A percentile compares a stretch with the other conserved stretches of the same genome.
Evolutionary conservation across 1,284 basidiomycete species (phyloP).

Genomic region (Irpex sp.): DNA sequence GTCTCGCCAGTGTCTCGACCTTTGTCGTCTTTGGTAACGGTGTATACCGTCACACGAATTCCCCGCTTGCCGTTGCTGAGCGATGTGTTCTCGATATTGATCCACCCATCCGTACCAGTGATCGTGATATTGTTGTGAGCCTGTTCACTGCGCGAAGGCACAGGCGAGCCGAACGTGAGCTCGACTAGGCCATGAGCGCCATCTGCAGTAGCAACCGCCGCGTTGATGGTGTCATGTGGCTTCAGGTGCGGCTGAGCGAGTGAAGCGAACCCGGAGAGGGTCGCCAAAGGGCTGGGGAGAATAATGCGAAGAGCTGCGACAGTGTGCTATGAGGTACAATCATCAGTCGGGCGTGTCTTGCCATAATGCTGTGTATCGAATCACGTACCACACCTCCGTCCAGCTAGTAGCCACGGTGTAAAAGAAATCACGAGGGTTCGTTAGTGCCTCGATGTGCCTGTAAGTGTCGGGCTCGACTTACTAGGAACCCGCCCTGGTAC

Average conservation of each 20-base stretch:
- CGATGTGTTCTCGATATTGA: slow-evolving; percentile 30
- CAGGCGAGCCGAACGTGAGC: slow-evolving; percentile 56
- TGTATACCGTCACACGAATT: slow-evolving; percentile 39
- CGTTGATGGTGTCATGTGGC: slow-evolving; percentile 74
- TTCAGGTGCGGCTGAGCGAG: slow-evolving; percentile 66
- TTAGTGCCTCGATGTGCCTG: slow-evolving; percentile 9
- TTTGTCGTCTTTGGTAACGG: slow-evolving; percentile 36
- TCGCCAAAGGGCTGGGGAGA: slow-evolving; percentile 48
- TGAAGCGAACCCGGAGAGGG: slow-evolving; percentile 62
- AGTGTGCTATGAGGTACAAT: slow-evolving; percentile 45
- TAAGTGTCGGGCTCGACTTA: slow-evolving; percentile 30
- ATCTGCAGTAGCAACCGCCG: slow-evolving; percentile 45
- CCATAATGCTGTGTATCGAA: background rate
- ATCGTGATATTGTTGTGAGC: slow-evolving; percentile 44
- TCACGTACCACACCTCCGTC: slow-evolving; percentile 67
- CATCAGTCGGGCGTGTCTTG: background rate
- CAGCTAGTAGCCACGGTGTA: slow-evolving; percentile 35
- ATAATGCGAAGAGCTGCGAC: slow-evolving; percentile 58
- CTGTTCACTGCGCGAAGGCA: slow-evolving; percentile 28
- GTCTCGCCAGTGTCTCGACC: slow-evolving; percentile 42
- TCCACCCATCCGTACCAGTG: slow-evolving; percentile 58
- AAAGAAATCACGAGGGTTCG: slow-evolving; percentile 12
- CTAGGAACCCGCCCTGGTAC: slow-evolving; percentile 82
- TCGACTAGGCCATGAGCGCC: slow-evolving; percentile 58
- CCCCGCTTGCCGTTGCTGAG: slow-evolving; percentile 30